Percentiles rank a stretch among this genome's conserved stretches.
phyloP scores from a whole-genome alignment of 2,329 filamentous ascomycete genomes.

The Xylaria sp. region DNA sequence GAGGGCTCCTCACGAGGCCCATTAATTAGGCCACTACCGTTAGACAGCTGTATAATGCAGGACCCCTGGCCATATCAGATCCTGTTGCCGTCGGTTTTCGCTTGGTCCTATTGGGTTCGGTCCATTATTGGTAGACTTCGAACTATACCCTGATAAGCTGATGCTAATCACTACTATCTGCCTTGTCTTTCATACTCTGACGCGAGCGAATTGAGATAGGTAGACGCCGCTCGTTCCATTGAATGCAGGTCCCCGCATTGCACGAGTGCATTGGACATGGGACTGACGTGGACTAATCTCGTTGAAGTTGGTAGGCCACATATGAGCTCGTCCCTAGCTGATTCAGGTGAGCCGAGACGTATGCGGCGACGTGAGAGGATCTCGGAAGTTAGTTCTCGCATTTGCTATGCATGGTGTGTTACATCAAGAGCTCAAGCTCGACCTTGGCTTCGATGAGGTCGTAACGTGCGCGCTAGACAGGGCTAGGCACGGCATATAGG shows the following conservation, averaged over 20 bases:
- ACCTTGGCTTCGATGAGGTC: conserved; percentile 35
- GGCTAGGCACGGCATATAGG: conserved; percentile 39
- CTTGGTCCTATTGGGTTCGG: conserved; percentile 19
- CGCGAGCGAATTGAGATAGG: conserved; percentile 21
- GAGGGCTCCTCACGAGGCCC: conserved; percentile 19
- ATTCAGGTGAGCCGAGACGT: conserved; percentile 45
- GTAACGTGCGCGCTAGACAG: conserved; percentile 37
- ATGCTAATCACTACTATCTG: conserved; percentile 22
- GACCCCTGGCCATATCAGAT: conserved; percentile 31
- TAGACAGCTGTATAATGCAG: conserved; percentile 32
- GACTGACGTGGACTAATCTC: conserved; percentile 41
- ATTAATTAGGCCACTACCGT: conserved; percentile 31
- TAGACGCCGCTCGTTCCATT: conserved; percentile 28
- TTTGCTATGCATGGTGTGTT: conserved; percentile 45
- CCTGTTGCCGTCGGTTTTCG: conserved; percentile 23
- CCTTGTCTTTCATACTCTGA: conserved; percentile 20
- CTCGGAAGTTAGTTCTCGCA: conserved; percentile 46
- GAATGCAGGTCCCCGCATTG: conserved; percentile 46
- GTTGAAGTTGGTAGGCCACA: conserved; percentile 40
- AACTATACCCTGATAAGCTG: conserved; percentile 34
- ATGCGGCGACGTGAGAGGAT: conserved; percentile 45
- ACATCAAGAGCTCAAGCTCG: conserved; percentile 42
- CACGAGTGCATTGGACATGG: conserved; percentile 33
- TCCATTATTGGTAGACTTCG: conserved; percentile 24
- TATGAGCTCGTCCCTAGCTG: conserved; percentile 39